Percentiles rank a stretch among this genome's conserved stretches.
Conservation (phyloP, 2,329 filamentous ascomycete species). For the Microascus cirrosus region DNA sequence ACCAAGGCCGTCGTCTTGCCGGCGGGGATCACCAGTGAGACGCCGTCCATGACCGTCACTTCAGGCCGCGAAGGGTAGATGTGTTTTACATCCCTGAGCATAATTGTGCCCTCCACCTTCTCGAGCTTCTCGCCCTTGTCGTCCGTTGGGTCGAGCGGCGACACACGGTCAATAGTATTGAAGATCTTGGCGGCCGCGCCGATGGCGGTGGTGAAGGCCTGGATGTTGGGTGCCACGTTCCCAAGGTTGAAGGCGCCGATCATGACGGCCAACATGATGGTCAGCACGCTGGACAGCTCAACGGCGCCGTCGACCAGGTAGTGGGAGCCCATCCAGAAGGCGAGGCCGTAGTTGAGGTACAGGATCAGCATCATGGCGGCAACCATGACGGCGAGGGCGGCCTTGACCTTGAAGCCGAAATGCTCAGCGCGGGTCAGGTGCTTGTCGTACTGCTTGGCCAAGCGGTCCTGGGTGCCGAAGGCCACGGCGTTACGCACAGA, state of each 20-base stretch:
- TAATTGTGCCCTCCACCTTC: slow-evolving; percentile 63
- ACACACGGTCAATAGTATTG: slow-evolving; percentile 79
- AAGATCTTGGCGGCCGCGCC: slow-evolving; percentile 88
- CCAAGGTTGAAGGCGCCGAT: slow-evolving; percentile 88
- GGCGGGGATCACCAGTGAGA: slow-evolving; percentile 69
- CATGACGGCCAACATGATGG: slow-evolving; percentile 81
- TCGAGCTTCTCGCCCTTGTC: slow-evolving; percentile 64
- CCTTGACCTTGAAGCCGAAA: slow-evolving; percentile 68
- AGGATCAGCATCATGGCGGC: slow-evolving; percentile 73
- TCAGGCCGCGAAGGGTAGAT: slow-evolving; percentile 92
- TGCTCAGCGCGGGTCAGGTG: slow-evolving; percentile 64
- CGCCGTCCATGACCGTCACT: slow-evolving; percentile 76
- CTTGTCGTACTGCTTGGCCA: slow-evolving; percentile 74
- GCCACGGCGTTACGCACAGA: slow-evolving; percentile 87
- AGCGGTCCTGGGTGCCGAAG: slow-evolving; percentile 84
- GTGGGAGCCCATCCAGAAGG: slow-evolving; percentile 77
- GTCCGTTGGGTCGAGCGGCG: slow-evolving; percentile 69
- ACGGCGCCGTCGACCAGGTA: slow-evolving; percentile 60
- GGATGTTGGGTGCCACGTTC: slow-evolving; percentile 73
- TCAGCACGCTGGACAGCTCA: slow-evolving; percentile 61
- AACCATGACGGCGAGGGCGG: slow-evolving; percentile 65
- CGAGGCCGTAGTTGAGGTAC: slow-evolving; percentile 77
- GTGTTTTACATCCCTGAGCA: slow-evolving; percentile 74
- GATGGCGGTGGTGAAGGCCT: slow-evolving; percentile 74
- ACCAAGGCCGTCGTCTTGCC: slow-evolving; percentile 91